Evolutionary conservation across 2,329 filamentous ascomycete species (phyloP).

Genomic region (Xylaria sp.): DNA sequence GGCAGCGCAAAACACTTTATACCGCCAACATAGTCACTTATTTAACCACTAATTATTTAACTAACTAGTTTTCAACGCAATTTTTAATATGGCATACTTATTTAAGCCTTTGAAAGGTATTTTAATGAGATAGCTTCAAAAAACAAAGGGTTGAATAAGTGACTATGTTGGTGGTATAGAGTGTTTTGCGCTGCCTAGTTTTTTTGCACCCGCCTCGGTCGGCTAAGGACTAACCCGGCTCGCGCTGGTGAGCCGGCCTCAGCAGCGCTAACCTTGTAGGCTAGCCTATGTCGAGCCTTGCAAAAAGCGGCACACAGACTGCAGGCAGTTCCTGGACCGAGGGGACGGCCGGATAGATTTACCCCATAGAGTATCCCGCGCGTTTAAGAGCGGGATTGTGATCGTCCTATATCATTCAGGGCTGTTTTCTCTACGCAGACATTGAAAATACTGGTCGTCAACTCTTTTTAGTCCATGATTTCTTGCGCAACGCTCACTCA

Average conservation of each 20-base stretch:
- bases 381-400: conserved; percentile 6
- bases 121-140: too few relatives aligned
- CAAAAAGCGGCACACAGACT: background rate
- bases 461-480: background rate
- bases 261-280: background rate
- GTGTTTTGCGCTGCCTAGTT: too few relatives aligned
- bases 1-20: too few relatives aligned
- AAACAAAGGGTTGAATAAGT: too few relatives aligned
- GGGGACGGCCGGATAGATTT: conserved; percentile 2
- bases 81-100: too few relatives aligned
- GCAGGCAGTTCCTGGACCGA: background rate
- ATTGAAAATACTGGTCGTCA: background rate
- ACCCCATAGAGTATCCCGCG: conserved; percentile 20
- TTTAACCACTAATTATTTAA: too few relatives aligned
- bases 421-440: background rate
- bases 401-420: background rate
- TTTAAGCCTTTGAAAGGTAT: too few relatives aligned
- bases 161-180: too few relatives aligned
- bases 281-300: background rate
- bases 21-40: too few relatives aligned
- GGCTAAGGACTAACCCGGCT: conserved; percentile 18
- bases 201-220: too few relatives aligned
- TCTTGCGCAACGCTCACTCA: background rate
- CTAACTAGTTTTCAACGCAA: too few relatives aligned
- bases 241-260: conserved; percentile 6